Base-by-base conservation (phyloP, 345 rosid species). In the Acer campestre region DNA sequence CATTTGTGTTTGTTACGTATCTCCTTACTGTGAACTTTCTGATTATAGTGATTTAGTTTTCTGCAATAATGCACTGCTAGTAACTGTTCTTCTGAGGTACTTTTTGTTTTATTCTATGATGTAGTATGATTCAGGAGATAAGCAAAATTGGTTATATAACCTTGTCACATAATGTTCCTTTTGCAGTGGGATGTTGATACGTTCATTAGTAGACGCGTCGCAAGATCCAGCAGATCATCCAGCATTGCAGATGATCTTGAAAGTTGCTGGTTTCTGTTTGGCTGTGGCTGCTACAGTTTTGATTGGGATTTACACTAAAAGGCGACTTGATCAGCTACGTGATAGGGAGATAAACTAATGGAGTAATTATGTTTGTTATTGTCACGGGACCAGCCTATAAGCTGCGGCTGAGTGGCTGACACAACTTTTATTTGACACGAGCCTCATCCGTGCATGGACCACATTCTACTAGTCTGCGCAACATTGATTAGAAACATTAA, bases 141-240 rank as follows among this genome's bases (percentile, higher is more conserved):
- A 42, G 10, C 23, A 7, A 17, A 25, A 12, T 25, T 49, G 12
- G 29, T 7, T 17, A 18, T 17, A 18, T 18, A 29, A 5, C 63
- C 13, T 55, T 14, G 25, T 27, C 44, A 71, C 59, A 12, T 77
- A 17, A 38, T 42, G 6, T 77, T 58, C 31, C 9, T 42, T 23
- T 58, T 44, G 72, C 81, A 81, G 86, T 2, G 84, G 84, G 66
- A 78, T 80, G 58, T 72, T 84, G 76, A 71, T 84, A 27, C 75
- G 73, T 31, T 56, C 76, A n/a, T 61, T 81, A 29, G 84, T 76
- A 29, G 80, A 80, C 3, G 82, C 68, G 44, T 35, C 82, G 14
- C 74, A 55, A n/a, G 75, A 78, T 40, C 67, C 62, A 29, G 56
- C 12, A 49, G 64, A 61, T 42, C 66, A 46, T 16, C 23, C 75